phyloP scores from a whole-genome alignment of 129 eudicot species.

The Helianthus tuberosus region DNA sequence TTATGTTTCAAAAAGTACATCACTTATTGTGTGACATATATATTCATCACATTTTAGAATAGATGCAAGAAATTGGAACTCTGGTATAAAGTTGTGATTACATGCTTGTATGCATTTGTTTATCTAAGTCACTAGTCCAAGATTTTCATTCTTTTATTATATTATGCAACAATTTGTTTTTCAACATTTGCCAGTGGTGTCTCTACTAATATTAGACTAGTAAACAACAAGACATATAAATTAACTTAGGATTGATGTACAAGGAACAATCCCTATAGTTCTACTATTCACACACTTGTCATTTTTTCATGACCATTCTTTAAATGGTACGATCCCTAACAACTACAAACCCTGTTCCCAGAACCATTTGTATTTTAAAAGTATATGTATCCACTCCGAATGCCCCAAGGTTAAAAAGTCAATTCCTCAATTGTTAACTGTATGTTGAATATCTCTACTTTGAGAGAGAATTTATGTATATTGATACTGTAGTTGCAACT shows the following conservation, averaged over 20 bases:
- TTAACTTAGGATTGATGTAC: not conserved
- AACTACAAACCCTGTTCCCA: not conserved
- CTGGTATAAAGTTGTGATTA: not conserved
- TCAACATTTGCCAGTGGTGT: not conserved
- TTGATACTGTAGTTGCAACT: conserved; percentile 1
- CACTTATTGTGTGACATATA: not conserved
- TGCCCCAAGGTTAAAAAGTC: not conserved
- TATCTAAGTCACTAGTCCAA: not conserved
- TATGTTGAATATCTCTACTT: not conserved
- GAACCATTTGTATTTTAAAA: not conserved
- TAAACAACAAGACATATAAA: not conserved
- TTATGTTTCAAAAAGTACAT: not conserved
- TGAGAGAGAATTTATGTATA: not conserved
- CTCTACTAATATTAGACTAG: not conserved
- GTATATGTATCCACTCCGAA: not conserved
- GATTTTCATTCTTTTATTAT: not conserved
- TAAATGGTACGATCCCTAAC: not conserved
- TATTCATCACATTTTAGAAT: conserved; percentile 11
- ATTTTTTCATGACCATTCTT: not conserved
- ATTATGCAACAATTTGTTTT: not conserved
- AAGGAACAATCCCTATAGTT: not conserved
- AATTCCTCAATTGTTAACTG: not conserved
- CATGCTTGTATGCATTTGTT: conserved; percentile 1
- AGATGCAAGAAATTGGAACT: not conserved
- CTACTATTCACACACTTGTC: not conserved